These are phyloP conservation scores for Citrus sinensis DNA, from an alignment of 345 rosid species.

Conservation along the genomic window DVS_A1.0 CM039168.1:3894501-3895000, in stretches of 20 bases:
- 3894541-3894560: constrained; percentile 48
- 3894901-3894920: not conserved
- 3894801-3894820: not conserved
- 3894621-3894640: constrained; percentile 12
- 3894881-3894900: not conserved
- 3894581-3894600: constrained; percentile 42
- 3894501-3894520: constrained; percentile 30
- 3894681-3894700: constrained; percentile 39
- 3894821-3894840: not conserved
- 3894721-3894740: constrained; percentile 37
- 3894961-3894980: too few relatives aligned
- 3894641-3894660: constrained; percentile 26
- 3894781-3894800: not conserved
- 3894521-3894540: constrained; percentile 46
- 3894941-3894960: not conserved
- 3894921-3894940: not conserved
- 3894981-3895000: not conserved
- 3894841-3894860: not conserved
- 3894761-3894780: constrained; percentile 6
- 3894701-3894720: constrained; percentile 34
- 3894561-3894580: constrained; percentile 46
- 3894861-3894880: not conserved
- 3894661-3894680: constrained; percentile 32
- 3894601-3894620: constrained; percentile 33
- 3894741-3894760: constrained; percentile 44